Evolutionary conservation across 805 yeast species (phyloP), one percentile per base, ranked within the genome.

Genomic region (Wickerhamomyces chaumierensis): DNA sequence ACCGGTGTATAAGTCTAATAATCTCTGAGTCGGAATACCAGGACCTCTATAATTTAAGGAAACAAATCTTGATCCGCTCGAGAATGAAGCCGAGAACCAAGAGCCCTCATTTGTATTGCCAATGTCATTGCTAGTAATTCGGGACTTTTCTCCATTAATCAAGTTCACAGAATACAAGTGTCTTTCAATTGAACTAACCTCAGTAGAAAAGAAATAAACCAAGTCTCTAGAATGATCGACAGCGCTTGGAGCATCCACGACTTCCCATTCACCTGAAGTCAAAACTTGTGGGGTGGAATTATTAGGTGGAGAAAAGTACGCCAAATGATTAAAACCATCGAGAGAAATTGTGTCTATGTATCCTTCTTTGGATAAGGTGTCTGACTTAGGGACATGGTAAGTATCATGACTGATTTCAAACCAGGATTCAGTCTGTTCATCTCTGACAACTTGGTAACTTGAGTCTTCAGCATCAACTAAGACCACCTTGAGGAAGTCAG

Each of bases 221-320:
- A 71, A 66, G 39, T 68, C 71, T 23, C 59, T 62, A 5, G 63
- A 60, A 37, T 59, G 62, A 51, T 81, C 86, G 58, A 74, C 75
- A 0, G 79, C 70, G 2, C 79, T 63, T 2, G 81, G 76, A 2
- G 85, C 88, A 43, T 66, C 71, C 20, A 73, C 81, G n/a, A 92
- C 94, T 57, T 92, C 98, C 95, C 95, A 92, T 1, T 70, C 60
- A 6, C 98, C 98, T 3, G 58, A 41, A 1, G 92, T 83, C 35
- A 94, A 68, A 18, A 81, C 55, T 3, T 49, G 50, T 3, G 85
- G 85, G 14, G 60, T 57, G 0, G 74, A 44, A 5, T 79, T 56
- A 19, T 69, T 65, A 2, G 86, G 75, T 5, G 95, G 92, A 2
- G 83, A 65, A 55, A 76, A 92, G 57, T 81, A 88, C 0, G 87